Base-by-base conservation (phyloP, 495 filamentous ascomycete genomes). In the Endocarpon pusillum region DNA sequence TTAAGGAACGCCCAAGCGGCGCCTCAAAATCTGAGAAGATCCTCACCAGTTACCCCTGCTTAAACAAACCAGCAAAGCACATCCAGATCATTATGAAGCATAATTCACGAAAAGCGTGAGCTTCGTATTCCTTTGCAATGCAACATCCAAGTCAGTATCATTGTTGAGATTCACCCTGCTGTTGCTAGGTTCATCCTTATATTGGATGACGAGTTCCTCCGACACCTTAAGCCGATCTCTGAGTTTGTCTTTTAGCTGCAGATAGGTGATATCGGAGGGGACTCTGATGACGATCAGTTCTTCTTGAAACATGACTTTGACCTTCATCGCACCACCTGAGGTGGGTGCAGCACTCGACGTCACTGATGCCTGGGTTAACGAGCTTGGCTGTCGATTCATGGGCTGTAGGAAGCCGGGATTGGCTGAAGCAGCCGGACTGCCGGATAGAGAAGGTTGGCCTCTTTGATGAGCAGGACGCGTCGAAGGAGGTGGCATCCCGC, bases 301-400 rank as follows among this genome's bases (percentile, higher is more conserved):
- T 44, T 89, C 80, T 42, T 80, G 71, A 59, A 82, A 91, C 55
- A 78, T 86, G 23, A 94, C 75, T 58, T 97, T 97, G 49, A 97
- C 80, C 54, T 94, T 96, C 57, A 93, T 72, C 1, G 62, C 61
- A 38, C 59, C 48, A 28, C 52, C 55, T 38, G 57, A 54, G 18
- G 64, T 67, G 9, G 54, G 45, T 31, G 39, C 27, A 37, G 42
- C 26, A 43, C 37, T 38, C 28, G 33, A 26, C 29, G 51, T 37
- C 7, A 63, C 59, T 0, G 81, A 82, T 2, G 70, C 66, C 40
- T 82, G 78, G 1, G 79, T 80, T 12, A 84, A 62, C 7, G 76
- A 78, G 36, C 77, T 82, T 4, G 71, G 52, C 42, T 87, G 78
- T 14, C 81, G 78, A 35, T 72, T 66, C 64, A 81, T 74, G 29